These are phyloP conservation scores for Cyathus striatus DNA, from an alignment of 768 basidiomycete species.

Conservation along the genomic window DNA sequence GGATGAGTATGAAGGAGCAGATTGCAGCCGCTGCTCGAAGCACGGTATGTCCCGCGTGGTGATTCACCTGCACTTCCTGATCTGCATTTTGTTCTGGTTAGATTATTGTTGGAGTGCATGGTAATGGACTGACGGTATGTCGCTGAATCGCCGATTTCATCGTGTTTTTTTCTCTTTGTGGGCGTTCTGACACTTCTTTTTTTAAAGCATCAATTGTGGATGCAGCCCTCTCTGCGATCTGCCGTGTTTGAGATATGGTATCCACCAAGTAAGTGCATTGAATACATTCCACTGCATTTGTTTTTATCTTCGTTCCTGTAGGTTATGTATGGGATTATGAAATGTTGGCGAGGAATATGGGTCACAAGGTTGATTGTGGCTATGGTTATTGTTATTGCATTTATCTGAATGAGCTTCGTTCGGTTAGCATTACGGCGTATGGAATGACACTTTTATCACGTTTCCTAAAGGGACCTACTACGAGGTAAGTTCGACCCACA, in stretches of 20 bases:
- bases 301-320: too few species aligned
- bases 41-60: constrained; percentile 7
- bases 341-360: constrained; percentile 34
- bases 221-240: constrained; percentile 59
- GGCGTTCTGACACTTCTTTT: neutral
- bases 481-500: neutral
- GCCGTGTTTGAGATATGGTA: constrained; percentile 70
- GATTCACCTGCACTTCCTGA: neutral
- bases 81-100: too few species aligned
- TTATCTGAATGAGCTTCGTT: too few species aligned
- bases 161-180: neutral
- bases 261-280: constrained; percentile 37
- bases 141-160: too few species aligned
- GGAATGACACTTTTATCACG: constrained; percentile 16
- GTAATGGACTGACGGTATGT: constrained; percentile 50
- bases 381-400: too few species aligned
- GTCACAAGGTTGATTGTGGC: constrained; percentile 31
- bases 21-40: constrained; percentile 14
- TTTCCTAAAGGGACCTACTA: constrained; percentile 11
- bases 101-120: constrained; percentile 37
- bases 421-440: constrained; percentile 16
- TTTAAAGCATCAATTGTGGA: constrained; percentile 54
- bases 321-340: constrained; percentile 35
- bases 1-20: constrained; percentile 13
- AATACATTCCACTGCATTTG: too few species aligned